Percentiles rank a stretch among this genome's conserved stretches.
phyloP scores from a whole-genome alignment of 2,329 filamentous ascomycete species.

The Amauroascus verrucosus region DNA sequence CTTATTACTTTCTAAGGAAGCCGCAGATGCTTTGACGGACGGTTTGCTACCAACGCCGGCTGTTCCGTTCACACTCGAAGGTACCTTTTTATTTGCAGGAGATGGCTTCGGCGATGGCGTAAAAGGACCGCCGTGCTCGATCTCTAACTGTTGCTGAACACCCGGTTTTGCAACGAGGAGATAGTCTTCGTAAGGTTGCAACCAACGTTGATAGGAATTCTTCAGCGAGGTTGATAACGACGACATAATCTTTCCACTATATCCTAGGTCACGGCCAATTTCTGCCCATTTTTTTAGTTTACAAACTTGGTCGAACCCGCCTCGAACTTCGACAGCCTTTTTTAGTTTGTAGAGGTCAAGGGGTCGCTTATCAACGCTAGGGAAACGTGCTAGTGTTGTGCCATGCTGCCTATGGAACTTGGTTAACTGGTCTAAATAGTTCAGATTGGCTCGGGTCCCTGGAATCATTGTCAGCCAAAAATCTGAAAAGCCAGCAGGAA shows the following conservation, averaged over 20 bases:
- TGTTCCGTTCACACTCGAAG: constrained; percentile 37
- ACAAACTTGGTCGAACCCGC: constrained; percentile 93
- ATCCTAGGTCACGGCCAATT: constrained; percentile 89
- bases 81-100: constrained; percentile 52
- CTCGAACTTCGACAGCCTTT: constrained; percentile 88
- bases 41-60: constrained; percentile 51
- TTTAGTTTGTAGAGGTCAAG: constrained; percentile 92
- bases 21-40: constrained; percentile 50
- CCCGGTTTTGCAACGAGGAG: constrained; percentile 81
- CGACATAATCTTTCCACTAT: constrained; percentile 99
- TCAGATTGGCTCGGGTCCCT: constrained; percentile 91
- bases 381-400: constrained; percentile 83
- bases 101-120: constrained; percentile 67
- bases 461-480: constrained; percentile 30
- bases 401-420: constrained; percentile 98
- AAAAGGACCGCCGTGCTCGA: constrained; percentile 83
- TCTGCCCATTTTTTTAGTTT: constrained; percentile 99
- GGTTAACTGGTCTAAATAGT: constrained; percentile 85
- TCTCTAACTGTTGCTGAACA: constrained; percentile 90
- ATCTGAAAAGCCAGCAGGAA: neutral
- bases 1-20: constrained; percentile 36
- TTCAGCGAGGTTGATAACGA: constrained; percentile 94
- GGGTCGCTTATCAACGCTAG: constrained; percentile 94
- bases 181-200: constrained; percentile 94
- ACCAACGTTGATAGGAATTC: constrained; percentile 95